Conservation (phyloP, 768 basidiomycete genomes). For the Russula emetica region DNA sequence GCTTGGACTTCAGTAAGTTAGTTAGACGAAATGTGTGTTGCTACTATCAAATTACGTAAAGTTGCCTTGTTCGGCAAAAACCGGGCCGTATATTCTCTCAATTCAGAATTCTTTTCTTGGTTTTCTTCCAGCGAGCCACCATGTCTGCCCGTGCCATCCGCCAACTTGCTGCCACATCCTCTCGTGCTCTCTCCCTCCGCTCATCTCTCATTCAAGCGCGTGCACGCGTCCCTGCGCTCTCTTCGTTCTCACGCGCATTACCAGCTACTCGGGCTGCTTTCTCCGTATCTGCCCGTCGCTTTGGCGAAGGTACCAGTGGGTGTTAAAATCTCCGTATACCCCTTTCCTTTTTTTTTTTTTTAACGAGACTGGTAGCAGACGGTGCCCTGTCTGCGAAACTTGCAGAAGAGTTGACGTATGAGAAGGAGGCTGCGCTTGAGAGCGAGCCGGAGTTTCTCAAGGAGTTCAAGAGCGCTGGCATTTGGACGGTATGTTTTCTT, state of each 20-base stretch:
- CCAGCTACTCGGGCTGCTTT: conserved; percentile 39
- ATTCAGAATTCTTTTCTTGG: too few species aligned
- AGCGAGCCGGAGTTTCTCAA: conserved; percentile 71
- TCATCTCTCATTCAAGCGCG: conserved; percentile 27
- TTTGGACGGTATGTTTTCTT: conserved; percentile 65
- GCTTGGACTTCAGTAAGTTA: background rate
- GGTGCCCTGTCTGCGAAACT: conserved; percentile 70
- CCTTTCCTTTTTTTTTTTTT: background rate
- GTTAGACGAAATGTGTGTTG: too few species aligned
- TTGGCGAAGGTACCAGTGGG: conserved; percentile 46
- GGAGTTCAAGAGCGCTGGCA: conserved; percentile 62
- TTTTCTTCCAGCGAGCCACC: conserved; percentile 19
- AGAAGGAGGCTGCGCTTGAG: conserved; percentile 54
- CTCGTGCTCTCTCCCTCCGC: conserved; percentile 37
- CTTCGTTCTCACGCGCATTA: conserved; percentile 22
- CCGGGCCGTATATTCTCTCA: background rate
- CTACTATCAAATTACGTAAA: too few species aligned
- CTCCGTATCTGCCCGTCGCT: conserved; percentile 38
- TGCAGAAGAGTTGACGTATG: conserved; percentile 79
- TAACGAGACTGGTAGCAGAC: conserved; percentile 49
- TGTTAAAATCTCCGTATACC: conserved; percentile 11
- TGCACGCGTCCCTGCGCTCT: conserved; percentile 31
- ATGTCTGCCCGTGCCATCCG: conserved; percentile 69
- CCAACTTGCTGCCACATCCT: conserved; percentile 46
- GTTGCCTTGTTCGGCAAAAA: background rate